Conservation (phyloP, 2,329 filamentous ascomycete genomes). For the Pestalotiopsis sp. region DNA sequence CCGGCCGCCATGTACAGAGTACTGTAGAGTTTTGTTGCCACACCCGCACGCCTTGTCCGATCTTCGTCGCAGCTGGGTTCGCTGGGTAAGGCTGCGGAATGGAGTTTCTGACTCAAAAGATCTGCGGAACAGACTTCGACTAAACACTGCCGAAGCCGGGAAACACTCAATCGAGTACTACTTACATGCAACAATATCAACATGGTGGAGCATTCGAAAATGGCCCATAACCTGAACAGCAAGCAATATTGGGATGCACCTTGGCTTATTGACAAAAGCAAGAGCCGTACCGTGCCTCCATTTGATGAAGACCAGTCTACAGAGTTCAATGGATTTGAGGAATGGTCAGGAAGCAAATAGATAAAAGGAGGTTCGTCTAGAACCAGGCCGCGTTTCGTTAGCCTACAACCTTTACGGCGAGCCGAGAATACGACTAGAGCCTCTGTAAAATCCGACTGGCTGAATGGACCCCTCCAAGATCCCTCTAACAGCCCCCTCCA, state of each 20-base stretch:
- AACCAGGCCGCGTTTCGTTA: conserved; percentile 4
- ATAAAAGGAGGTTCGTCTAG: not conserved
- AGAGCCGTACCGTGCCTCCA: not conserved
- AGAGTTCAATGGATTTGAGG: not conserved
- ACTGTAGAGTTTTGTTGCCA: not conserved
- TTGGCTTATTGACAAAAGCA: not conserved
- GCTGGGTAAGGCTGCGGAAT: conserved; percentile 1
- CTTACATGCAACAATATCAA: not conserved
- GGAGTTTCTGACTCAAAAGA: not conserved
- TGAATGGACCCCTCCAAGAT: conserved; percentile 3
- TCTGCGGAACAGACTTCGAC: conserved; percentile 1
- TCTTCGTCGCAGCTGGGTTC: not conserved
- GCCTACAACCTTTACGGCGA: not conserved
- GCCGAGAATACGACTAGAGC: conserved; percentile 2
- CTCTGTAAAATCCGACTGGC: conserved; percentile 12
- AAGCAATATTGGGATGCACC: not conserved
- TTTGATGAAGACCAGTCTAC: not conserved
- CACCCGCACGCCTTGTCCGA: conserved; percentile 4
- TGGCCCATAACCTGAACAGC: not conserved
- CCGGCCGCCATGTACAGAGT: not conserved
- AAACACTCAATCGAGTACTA: not conserved
- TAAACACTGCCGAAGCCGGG: not conserved
- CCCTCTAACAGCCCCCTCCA: conserved; percentile 7
- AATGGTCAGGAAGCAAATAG: not conserved
- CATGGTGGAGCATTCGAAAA: not conserved